These are phyloP conservation scores for Dittrichia graveolens DNA, from an alignment of 129 eudicot genomes.

Conservation along the genomic window DNA sequence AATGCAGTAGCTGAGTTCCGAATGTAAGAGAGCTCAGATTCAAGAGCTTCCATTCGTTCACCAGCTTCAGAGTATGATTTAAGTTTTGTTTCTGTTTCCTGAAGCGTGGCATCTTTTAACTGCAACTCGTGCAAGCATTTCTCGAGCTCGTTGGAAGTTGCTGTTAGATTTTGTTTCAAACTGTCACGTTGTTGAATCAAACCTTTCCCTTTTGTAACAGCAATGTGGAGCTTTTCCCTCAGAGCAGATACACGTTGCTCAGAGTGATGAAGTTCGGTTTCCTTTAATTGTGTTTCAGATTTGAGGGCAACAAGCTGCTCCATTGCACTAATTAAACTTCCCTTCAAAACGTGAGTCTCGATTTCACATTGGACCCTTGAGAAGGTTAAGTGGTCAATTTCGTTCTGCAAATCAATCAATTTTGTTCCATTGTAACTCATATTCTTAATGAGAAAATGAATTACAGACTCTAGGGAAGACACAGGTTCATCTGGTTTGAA, in stretches of 20 bases:
- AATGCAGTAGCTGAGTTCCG: slow-evolving; percentile 97
- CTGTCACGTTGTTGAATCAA: slow-evolving; percentile 88
- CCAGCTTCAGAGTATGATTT: slow-evolving; percentile 90
- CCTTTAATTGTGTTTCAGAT: slow-evolving; percentile 50
- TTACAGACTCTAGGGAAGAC: slow-evolving; percentile 52
- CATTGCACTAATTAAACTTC: slow-evolving; percentile 56
- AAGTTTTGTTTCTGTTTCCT: slow-evolving; percentile 72
- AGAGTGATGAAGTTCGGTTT: slow-evolving; percentile 74
- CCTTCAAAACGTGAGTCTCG: slow-evolving; percentile 55
- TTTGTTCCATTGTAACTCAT: slow-evolving; percentile 40
- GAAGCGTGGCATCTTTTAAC: slow-evolving; percentile 67
- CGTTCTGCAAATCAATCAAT: slow-evolving; percentile 51
- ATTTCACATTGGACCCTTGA: slow-evolving; percentile 50
- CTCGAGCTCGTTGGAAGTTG: slow-evolving; percentile 71
- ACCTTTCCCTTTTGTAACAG: slow-evolving; percentile 98
- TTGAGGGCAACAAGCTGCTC: slow-evolving; percentile 43
- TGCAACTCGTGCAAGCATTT: slow-evolving; percentile 75
- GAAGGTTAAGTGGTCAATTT: slow-evolving; percentile 51
- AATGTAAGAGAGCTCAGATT: slow-evolving; percentile 96
- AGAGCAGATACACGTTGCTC: slow-evolving; percentile 84
- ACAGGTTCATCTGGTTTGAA: slow-evolving; percentile 44
- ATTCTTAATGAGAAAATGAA: slow-evolving; percentile 47
- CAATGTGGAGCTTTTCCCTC: slow-evolving; percentile 90
- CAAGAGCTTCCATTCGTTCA: slow-evolving; percentile 97
- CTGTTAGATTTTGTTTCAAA: slow-evolving; percentile 78